Percentiles rank a stretch among this genome's conserved stretches.
Evolutionary conservation across 768 basidiomycete genomes (phyloP).

Genomic region (Gloeopeniophorella convolvens): DNA sequence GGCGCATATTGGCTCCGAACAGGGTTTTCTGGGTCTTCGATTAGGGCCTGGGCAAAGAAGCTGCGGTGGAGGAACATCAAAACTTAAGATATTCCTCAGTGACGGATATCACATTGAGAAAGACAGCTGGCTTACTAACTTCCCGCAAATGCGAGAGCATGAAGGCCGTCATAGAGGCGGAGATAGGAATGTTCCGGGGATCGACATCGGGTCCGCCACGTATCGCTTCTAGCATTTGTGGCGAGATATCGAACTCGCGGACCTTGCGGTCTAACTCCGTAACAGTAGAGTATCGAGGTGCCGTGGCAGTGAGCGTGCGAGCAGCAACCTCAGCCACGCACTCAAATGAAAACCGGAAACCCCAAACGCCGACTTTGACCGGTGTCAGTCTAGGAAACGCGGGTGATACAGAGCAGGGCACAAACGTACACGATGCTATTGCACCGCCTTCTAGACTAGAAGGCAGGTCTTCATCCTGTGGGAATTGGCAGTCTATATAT

Average conservation of each 20-base stretch:
- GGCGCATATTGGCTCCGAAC: conserved; percentile 41
- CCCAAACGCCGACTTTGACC: conserved; percentile 51
- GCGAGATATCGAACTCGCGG: conserved; percentile 50
- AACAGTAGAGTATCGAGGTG: conserved; percentile 48
- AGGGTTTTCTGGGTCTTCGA: conserved; percentile 42
- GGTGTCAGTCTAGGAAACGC: not conserved
- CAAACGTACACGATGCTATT: conserved; percentile 19
- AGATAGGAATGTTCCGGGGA: conserved; percentile 19
- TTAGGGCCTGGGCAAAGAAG: conserved; percentile 51
- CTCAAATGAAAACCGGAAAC: conserved; percentile 57
- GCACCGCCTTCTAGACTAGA: conserved; percentile 25
- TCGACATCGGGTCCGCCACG: conserved; percentile 26
- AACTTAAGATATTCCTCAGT: conserved; percentile 29
- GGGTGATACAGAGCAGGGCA: not conserved
- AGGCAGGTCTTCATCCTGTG: conserved; percentile 32
- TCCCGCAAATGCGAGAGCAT: conserved; percentile 33
- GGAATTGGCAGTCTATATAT: conserved; percentile 63
- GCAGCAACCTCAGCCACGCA: conserved; percentile 58
- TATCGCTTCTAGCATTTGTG: conserved; percentile 37
- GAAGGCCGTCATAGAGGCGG: conserved; percentile 35
- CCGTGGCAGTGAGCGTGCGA: conserved; percentile 55
- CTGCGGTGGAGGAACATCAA: conserved; percentile 50
- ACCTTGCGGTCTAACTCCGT: conserved; percentile 50
- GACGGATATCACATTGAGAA: conserved; percentile 33
- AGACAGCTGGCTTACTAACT: conserved; percentile 27